Base-by-base conservation (phyloP, 2,329 filamentous ascomycete genomes). In the Tolypocladium capitatum region DNA sequence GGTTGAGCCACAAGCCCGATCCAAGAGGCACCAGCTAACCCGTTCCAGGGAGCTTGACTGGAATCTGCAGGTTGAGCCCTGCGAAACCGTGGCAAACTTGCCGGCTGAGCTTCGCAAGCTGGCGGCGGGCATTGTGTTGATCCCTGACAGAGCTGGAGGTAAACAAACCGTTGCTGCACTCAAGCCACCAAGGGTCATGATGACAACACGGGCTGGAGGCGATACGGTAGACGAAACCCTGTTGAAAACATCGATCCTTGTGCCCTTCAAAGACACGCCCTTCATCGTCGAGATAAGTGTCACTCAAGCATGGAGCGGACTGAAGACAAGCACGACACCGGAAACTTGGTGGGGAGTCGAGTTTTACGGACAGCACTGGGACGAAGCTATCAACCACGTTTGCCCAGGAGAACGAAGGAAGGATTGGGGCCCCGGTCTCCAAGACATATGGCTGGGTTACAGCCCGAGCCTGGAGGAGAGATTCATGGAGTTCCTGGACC, bases 331-430 rank as follows among this genome's bases (percentile, higher is more conserved):
- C n/a, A 21, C 18, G 6, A 5, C 49, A 5, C 53, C 62, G 10
- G 51, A 60, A 10, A 48, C 53, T 9, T 60, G 54, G 38, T 65
- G 60, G 59, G 57, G 57, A 1, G 48, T 67, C 20, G 60, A 64
- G 32, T 45, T 67, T 16, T 62, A 61, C 49, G 63, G 59, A 14
- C 49, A 52, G 41, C 58, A 66, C 42, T 68, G 66, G 66, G 64
- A 66, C n/a, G 64, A 63, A 43, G 59, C 55, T 34, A 54, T 66
- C 32, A 65, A 65, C 43, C 51, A 59, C 40, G 46, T 51, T 21
- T 58, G 48, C 14, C 49, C 52, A 16, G 54, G 52, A 18, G 55
- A 54, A 10, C 49, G 50, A 14, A 56, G 55, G 13, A 64, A 58
- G 44, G 57, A 63, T 28, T 65, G 61, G 59, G 64, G 62, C 10